Evolutionary conservation across 371 early-diverging fungal genomes (phyloP), one percentile per base, ranked within the genome.

Genomic region (Mortierella sp.): DNA sequence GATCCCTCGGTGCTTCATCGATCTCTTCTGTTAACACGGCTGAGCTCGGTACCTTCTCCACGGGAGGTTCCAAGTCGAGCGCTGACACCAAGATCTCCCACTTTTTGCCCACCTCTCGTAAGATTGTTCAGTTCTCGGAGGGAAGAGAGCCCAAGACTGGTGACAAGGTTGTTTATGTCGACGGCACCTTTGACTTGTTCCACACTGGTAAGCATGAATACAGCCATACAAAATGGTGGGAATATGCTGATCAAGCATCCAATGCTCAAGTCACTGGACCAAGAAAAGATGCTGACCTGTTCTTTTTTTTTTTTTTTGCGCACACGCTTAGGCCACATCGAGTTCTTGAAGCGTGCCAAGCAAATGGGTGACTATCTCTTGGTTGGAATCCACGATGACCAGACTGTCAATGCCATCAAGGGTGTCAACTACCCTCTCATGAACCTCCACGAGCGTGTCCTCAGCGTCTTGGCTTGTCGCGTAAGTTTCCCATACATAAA

Each of bases 171-270:
- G 93, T 98, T 29, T 99, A 98, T 82, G 95, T 97, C 16, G 98
- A 97, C 74, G 99, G 99, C 18, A 93, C 95, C 15, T 99, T 96
- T 84, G 99, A 99, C 79, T 81, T 99, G 68, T 99, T 98, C 89
- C 99, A 98, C 84, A 87, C 92, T 6, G 72, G 66, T 74, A 65
- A 25, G 66, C n/a, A 29, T 28, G 30, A n/a, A 26, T 1, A 21
- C 9, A 52, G 11, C 11, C 26, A 44, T 47, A 9, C 5, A 37
- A 9, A 37, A 37, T 37, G 9, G 16, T 51, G 43, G 43, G 37
- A 30, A 18, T 47, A 23, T 19, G 18, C 26, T 57, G 57, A 23
- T 21, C 15, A 57, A 21, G 15, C 37, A 16, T 37, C 37, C 37
- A 14, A 21, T 57, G 25, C 6, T 23, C 3, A 15, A 25, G 37